Percentiles rank a stretch among this genome's conserved stretches.
These are phyloP conservation scores for Leptographium wingfieldii DNA, from an alignment of 2,329 filamentous ascomycete species.

Conservation along the genomic window DNA sequence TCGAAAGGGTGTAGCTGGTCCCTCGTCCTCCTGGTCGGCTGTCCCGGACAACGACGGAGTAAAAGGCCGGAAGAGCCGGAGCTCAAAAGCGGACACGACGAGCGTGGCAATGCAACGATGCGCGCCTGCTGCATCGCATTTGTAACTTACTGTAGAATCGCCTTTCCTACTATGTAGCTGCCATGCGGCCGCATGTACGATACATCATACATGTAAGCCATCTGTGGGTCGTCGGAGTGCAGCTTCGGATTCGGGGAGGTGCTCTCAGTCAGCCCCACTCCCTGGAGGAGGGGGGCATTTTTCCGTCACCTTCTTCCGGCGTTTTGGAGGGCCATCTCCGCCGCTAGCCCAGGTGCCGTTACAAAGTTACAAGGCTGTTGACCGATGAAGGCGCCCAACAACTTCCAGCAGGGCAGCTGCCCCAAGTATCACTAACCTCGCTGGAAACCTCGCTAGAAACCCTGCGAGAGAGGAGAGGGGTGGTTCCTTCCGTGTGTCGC, in stretches of 20 bases:
- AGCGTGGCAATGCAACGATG: background rate
- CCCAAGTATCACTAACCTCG: background rate
- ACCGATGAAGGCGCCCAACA: background rate
- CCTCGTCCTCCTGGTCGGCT: background rate
- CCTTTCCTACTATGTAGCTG: background rate
- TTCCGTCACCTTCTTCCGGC: slow-evolving; percentile 8
- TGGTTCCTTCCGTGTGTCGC: slow-evolving; percentile 8
- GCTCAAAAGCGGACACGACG: background rate
- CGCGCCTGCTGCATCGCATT: background rate
- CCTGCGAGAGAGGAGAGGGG: background rate
- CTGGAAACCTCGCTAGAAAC: slow-evolving; percentile 7
- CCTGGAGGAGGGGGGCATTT: background rate
- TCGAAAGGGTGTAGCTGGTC: background rate
- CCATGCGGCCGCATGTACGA: background rate
- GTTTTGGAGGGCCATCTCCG: background rate
- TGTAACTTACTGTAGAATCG: background rate
- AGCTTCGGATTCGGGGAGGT: slow-evolving; percentile 6
- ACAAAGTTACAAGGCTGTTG: background rate
- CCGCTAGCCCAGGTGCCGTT: background rate
- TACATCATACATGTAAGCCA: background rate
- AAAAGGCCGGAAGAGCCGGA: background rate
- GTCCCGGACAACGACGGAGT: background rate
- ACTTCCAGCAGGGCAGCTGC: background rate
- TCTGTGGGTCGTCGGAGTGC: background rate
- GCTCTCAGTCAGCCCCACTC: slow-evolving; percentile 11